Evolutionary conservation across 148 eudicot species (phyloP), one percentile per base, ranked within the genome.

Genomic region (Arbutus unedo): DNA sequence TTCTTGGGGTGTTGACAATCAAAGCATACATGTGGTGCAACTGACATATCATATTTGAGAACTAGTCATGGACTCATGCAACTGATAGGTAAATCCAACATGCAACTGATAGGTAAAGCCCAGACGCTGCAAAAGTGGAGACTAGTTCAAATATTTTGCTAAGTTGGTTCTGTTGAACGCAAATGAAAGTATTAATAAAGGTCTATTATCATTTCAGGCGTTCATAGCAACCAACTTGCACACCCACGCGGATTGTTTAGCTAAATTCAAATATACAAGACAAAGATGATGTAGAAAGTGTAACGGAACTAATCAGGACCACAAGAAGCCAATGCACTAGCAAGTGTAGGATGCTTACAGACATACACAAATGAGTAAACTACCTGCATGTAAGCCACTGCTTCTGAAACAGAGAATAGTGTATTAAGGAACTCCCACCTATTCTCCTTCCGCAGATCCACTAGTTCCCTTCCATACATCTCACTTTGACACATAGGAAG

Each of bases 381-480:
- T 88, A 96, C 99, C 98, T 94, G 99, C 98, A 96, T 94, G 88
- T 89, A 96, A 77, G 98, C 99, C 86, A 96, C 99, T 68, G 98
- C 99, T 90, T 96, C 99, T 55, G 99, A 96, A 82, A 96, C 99
- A 43, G 99, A 96, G 88, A 96, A 96, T 79, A 94, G 80, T 38
- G 99, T 96, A 86, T 94, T 96, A 71, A 96, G 99, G 86, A 96
- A 96, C 82, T 94, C 99, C 99, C 99, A 96, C 43, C 98, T 88
- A 90, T 84, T 90, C 87, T 94, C 98, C 81, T 94, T 91, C 84
- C 98, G 89, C 80, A 96, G 91, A 93, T 96, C 99, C 84, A 96
- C 97, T 81, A 96, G 91, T 85, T 96, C 99, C 87, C 98, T 91
- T 83, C 99, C 99, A 88, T 96, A 96, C 82, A 96, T 91, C 91